Evolutionary conservation across 1,284 basidiomycete species (phyloP).

Genomic region (Cerioporus squamosus): DNA sequence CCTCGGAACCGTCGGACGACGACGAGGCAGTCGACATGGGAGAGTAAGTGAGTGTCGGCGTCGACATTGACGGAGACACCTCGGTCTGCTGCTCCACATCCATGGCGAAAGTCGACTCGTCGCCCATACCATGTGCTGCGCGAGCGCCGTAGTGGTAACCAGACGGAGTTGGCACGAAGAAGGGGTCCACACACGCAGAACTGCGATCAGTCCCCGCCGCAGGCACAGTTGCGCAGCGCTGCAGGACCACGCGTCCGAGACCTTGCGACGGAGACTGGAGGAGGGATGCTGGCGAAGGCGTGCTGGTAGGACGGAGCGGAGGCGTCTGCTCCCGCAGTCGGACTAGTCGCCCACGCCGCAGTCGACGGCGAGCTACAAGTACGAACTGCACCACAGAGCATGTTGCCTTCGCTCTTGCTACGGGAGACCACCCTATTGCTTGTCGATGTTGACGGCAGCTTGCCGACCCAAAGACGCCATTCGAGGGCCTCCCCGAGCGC

Average conservation of each 20-base stretch:
- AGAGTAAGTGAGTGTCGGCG: constrained; percentile 34
- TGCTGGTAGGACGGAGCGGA: neutral
- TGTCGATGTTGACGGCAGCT: constrained; percentile 35
- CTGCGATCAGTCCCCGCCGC: constrained; percentile 12
- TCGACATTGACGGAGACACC: constrained; percentile 32
- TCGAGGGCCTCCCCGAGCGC: constrained; percentile 79
- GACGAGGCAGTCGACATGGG: constrained; percentile 35
- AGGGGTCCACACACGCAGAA: constrained; percentile 2
- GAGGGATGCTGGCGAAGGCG: constrained; percentile 5
- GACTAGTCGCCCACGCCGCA: constrained; percentile 5
- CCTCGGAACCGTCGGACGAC: constrained; percentile 37
- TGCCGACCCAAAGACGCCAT: constrained; percentile 87
- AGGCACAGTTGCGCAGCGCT: constrained; percentile 31
- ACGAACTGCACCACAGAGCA: constrained; percentile 15
- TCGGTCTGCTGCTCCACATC: constrained; percentile 19
- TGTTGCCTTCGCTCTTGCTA: constrained; percentile 30
- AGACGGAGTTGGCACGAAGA: neutral
- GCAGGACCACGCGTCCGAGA: constrained; percentile 18
- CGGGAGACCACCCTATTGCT: constrained; percentile 23
- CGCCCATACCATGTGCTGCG: constrained; percentile 16
- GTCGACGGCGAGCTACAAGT: constrained; percentile 17
- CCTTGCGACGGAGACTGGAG: constrained; percentile 14
- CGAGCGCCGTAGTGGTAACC: constrained; percentile 8
- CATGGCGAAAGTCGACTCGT: constrained; percentile 7
- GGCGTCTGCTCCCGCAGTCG: constrained; percentile 15